Base-by-base conservation (phyloP, 768 basidiomycete genomes). In the Boletus reticuloceps region DNA sequence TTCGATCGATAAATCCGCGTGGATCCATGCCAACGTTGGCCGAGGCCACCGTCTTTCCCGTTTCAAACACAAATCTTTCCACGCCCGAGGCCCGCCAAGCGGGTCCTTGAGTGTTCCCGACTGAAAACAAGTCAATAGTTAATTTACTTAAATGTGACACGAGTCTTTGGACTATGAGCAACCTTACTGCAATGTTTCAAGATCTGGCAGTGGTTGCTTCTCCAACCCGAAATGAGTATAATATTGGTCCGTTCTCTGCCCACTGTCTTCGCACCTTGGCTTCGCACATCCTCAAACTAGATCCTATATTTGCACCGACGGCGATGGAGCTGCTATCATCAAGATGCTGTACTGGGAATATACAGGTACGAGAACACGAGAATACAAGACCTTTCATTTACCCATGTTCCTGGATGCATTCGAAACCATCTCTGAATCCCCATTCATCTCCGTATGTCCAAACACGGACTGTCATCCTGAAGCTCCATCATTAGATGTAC, bases 1-100 rank as follows among this genome's bases (percentile, higher is more conserved):
- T 13, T 47, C 29, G 48, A 60, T 47, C 17, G 49, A 61, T 40
- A 16, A 29, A 41, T 36, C 41, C 36, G 44, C 19, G 36, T 40
- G 39, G 11, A 36, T 4, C 7, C 11, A 37, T 49, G 14, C 43
- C 31, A 34, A 48, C 31, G 22, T 22, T 22, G 27, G 27, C 27
- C 27, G 27, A 29, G 20, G 7, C 25, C 29, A 29, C 20, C n/a
- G 32, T 22, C 32, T 47, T 9, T 34, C 36, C 16, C 16, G 11
- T 36, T 14, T 36, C 12, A 16, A 16, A 16, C 36, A 37, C 12
- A 16, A 12, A 37, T 5, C 25, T 17, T 36, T 13, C 16, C 19
- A 17, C 17, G 31, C 29, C 8, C n/a, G 32, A 27, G 31, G 31
- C n/a, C 22, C 16, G 2, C 37, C 27, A 32, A 53, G 6, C 13